A percentile compares a stretch with the other conserved stretches of the same genome.
phyloP scores from a whole-genome alignment of 2,329 filamentous ascomycete species.

The Trematosphaeria pertusa region DNA sequence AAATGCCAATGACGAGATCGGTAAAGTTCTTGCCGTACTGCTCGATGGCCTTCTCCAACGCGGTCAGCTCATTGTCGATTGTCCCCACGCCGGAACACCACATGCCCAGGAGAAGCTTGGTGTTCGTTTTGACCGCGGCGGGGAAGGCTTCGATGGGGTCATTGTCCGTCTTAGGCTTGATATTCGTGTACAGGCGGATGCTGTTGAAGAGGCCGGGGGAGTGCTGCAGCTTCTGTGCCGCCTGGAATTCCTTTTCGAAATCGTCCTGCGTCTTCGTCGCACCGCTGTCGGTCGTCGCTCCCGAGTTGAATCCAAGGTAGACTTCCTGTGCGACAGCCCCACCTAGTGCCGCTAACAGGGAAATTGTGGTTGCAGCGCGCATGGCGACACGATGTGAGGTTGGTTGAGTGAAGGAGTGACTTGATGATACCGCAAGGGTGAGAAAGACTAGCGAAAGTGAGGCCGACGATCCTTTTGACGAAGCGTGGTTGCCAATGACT shows the following conservation, averaged over 20 bases:
- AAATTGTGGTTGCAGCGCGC: conserved; percentile 32
- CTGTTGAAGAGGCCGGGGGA: conserved; percentile 70
- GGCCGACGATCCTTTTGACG: too few relatives aligned
- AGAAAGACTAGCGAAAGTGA: too few relatives aligned
- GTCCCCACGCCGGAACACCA: conserved; percentile 61
- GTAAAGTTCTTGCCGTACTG: conserved; percentile 60
- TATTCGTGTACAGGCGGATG: conserved; percentile 75
- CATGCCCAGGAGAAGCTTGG: conserved; percentile 46
- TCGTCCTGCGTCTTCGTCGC: conserved; percentile 65
- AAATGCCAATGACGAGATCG: conserved; percentile 44
- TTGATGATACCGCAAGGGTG: too few relatives aligned
- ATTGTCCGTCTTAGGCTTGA: conserved; percentile 70
- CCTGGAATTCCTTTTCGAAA: conserved; percentile 73
- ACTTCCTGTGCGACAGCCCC: conserved; percentile 29
- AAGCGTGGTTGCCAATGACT: too few relatives aligned
- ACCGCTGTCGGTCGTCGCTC: conserved; percentile 36
- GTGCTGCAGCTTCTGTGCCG: conserved; percentile 67
- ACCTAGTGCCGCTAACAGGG: conserved; percentile 30
- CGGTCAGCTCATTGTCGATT: conserved; percentile 44
- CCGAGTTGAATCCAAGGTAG: conserved; percentile 44
- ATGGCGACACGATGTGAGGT: too few relatives aligned
- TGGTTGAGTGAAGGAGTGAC: too few relatives aligned
- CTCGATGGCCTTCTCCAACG: conserved; percentile 39
- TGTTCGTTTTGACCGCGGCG: conserved; percentile 43
- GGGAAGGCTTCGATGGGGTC: conserved; percentile 63